Evolutionary conservation across 495 filamentous ascomycete species (phyloP).

Genomic region (Aspergillus homomorphus): DNA sequence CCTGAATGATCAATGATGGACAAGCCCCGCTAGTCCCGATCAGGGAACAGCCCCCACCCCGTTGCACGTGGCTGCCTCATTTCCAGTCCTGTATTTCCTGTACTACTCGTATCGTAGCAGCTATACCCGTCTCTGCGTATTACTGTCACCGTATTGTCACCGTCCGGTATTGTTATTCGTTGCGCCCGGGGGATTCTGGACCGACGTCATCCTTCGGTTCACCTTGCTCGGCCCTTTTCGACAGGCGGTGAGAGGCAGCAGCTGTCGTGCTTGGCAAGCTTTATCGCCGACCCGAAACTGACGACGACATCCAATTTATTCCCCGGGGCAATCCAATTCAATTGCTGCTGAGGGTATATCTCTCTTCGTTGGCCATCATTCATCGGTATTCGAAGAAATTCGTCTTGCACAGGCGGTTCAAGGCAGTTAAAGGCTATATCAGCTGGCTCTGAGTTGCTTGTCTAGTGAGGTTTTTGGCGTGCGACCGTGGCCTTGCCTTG

Average conservation of each 20-base stretch:
- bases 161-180: neutral
- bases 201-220: too few relatives aligned
- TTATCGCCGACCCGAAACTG: neutral
- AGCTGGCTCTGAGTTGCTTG: neutral
- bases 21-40: constrained; percentile 10
- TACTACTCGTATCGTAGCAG: too few relatives aligned
- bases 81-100: neutral
- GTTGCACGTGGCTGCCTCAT: constrained; percentile 19
- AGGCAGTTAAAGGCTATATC: neutral
- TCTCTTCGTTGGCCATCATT: neutral
- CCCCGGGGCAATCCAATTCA: neutral
- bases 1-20: constrained; percentile 1
- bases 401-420: too few relatives aligned
- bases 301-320: neutral
- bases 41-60: constrained; percentile 10
- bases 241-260: neutral
- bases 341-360: too few relatives aligned
- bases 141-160: neutral
- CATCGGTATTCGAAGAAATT: neutral
- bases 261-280: neutral
- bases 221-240: neutral
- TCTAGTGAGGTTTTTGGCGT: neutral
- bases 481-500: neutral
- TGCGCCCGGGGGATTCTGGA: too few relatives aligned
- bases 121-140: too few relatives aligned